Conservation (phyloP, 495 filamentous ascomycete species). For the Friedmanniomyces simplex region DNA sequence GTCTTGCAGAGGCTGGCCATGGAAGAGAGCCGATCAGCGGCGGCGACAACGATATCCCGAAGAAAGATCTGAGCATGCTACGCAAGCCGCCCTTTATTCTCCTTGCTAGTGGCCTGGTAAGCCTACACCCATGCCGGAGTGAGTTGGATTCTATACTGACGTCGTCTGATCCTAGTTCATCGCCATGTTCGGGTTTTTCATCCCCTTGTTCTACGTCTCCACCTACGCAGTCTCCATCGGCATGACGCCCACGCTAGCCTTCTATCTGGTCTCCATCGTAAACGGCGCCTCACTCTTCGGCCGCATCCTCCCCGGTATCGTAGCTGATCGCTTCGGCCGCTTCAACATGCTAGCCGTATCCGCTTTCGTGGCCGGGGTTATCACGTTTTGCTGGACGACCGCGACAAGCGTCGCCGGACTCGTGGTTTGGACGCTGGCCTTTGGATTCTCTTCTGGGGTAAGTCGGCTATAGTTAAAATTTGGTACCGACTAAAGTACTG, state of each 20-base stretch:
- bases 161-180: neutral
- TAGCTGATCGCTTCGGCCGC: constrained; percentile 45
- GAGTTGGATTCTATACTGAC: neutral
- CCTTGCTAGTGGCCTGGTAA: constrained; percentile 4
- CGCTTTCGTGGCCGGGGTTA: constrained; percentile 30
- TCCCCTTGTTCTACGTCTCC: constrained; percentile 48
- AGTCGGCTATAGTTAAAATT: neutral
- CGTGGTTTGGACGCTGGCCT: constrained; percentile 30
- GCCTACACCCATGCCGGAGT: neutral
- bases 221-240: constrained; percentile 41
- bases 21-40: neutral
- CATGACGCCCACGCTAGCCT: constrained; percentile 39
- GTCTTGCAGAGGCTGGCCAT: constrained; percentile 8
- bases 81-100: constrained; percentile 23
- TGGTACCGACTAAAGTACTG: no score
- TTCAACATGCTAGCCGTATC: constrained; percentile 37
- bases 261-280: constrained; percentile 27
- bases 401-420: constrained; percentile 32
- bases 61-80: constrained; percentile 21
- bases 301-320: constrained; percentile 44
- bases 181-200: constrained; percentile 42
- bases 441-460: constrained; percentile 35
- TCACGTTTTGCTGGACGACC: constrained; percentile 36
- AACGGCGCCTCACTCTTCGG: constrained; percentile 42
- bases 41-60: constrained; percentile 6